phyloP scores from a whole-genome alignment of 257 asterid genomes.

The Fraxinus anomala region DNA sequence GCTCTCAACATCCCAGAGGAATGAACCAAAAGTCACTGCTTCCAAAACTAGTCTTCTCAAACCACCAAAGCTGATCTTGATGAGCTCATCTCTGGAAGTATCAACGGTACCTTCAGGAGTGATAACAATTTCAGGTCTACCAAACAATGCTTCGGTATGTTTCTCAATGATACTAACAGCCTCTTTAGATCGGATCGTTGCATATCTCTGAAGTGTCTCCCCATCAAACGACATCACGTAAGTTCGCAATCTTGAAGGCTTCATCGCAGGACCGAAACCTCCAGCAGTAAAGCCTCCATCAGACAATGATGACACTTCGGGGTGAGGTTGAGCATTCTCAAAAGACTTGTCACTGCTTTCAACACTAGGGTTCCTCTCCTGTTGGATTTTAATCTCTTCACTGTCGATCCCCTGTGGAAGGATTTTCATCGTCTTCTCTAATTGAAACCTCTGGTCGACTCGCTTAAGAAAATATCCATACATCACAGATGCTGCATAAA shows the following conservation, averaged over 20 bases:
- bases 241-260: slow-evolving; percentile 63
- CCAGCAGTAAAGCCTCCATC: slow-evolving; percentile 39
- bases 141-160: slow-evolving; percentile 92
- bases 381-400: slow-evolving; percentile 33
- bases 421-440: slow-evolving; percentile 80
- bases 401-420: slow-evolving; percentile 59
- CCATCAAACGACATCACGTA: slow-evolving; percentile 90
- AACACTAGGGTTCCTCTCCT: slow-evolving; percentile 37
- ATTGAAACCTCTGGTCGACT: slow-evolving; percentile 88
- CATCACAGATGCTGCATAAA: slow-evolving; percentile 94
- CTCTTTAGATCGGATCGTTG: slow-evolving; percentile 80
- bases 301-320: slow-evolving; percentile 64
- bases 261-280: slow-evolving; percentile 45
- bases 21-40: slow-evolving; percentile 95
- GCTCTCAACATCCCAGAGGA: slow-evolving; percentile 97
- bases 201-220: slow-evolving; percentile 77
- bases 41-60: slow-evolving; percentile 79
- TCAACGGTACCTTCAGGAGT: slow-evolving; percentile 77
- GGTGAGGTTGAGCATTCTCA: slow-evolving; percentile 50
- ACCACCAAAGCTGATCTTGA: slow-evolving; percentile 81
- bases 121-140: slow-evolving; percentile 75
- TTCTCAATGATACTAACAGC: slow-evolving; percentile 79
- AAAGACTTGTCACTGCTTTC: slow-evolving; percentile 21
- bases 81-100: slow-evolving; percentile 67
- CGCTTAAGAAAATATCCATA: slow-evolving; percentile 91